phyloP scores from a whole-genome alignment of 2,329 filamentous ascomycete species.

The Chaetoscypha palmicola region DNA sequence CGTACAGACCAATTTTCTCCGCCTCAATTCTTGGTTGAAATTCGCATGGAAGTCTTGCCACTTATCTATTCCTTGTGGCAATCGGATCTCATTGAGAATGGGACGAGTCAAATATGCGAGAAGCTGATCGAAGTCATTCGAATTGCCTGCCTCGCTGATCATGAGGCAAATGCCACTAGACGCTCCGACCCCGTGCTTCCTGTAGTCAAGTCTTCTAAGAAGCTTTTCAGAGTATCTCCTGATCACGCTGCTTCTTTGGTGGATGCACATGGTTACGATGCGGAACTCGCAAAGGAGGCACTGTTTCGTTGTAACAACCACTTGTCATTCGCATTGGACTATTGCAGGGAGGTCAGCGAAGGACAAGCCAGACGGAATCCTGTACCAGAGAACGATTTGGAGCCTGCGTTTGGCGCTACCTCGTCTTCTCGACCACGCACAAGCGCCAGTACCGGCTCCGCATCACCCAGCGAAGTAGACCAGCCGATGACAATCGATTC shows the following conservation, averaged over 20 bases:
- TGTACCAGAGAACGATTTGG: constrained; percentile 54
- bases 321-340: constrained; percentile 55
- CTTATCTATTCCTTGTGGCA: constrained; percentile 76
- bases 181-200: constrained; percentile 50
- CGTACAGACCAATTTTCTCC: constrained; percentile 56
- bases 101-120: constrained; percentile 68
- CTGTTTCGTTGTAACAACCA: constrained; percentile 75
- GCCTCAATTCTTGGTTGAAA: constrained; percentile 76
- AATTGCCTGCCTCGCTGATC: constrained; percentile 68
- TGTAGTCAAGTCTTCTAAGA: constrained; percentile 32
- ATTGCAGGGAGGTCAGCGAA: constrained; percentile 59
- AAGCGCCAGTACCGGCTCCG: constrained; percentile 24
- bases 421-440: constrained; percentile 28
- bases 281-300: constrained; percentile 67
- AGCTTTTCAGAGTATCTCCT: constrained; percentile 44
- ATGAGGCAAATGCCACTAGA: constrained; percentile 59
- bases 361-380: constrained; percentile 58
- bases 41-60: constrained; percentile 73
- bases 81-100: constrained; percentile 74
- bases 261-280: constrained; percentile 41
- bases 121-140: constrained; percentile 79
- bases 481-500: too few relatives aligned
- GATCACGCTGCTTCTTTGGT: constrained; percentile 37
- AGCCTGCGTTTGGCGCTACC: constrained; percentile 26
- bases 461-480: too few relatives aligned